Base-by-base conservation (phyloP, 2,329 filamentous ascomycete genomes). In the Alternaria arbusti region DNA sequence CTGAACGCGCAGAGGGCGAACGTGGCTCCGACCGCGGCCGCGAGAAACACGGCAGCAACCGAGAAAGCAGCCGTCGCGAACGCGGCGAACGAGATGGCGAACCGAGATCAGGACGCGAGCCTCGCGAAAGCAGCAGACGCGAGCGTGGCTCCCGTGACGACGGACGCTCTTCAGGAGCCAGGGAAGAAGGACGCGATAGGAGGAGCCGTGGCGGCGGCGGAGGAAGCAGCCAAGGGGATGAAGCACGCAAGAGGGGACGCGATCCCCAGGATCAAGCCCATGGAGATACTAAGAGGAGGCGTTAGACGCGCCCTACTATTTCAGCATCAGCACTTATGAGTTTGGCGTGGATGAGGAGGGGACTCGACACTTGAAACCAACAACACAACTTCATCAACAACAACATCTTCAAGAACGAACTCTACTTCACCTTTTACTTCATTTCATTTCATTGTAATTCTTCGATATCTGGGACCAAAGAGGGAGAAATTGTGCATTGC, bases 11-110 rank as follows among this genome's bases (percentile, higher is more conserved):
- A 25, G 74, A 75, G 49, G 68, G 68, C 49, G 76, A 77, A 30
- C 68, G 69, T 30, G 63, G 60, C 22, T 58, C 64, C 23, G 74
- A 76, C 9, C 69, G 75, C 20, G 67, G 69, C 22, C 68, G 74
- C 15, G 75, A 77, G 7, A 71, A 72, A 65, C 73, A 70, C 60
- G 73, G 67, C 32, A 63, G 63, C 22, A 75, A 73, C 12, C 59
- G 70, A 49, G 72, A 71, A 59, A 65, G 63, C 26, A 72, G 71
- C 32, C 62, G 69, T 50, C 67, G 68, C 15, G 69, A 72, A 11
- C 56, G 70, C 13, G 36, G 36, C 36, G 71, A 71, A 25, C 64
- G 72, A 54, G 59, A 62, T 3, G 66, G 67, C 20, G 67, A 68
- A 45, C 59, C 68, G 1, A 47, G 59, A 8, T 57, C 51, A 23